These are phyloP conservation scores for Phytophthora constricta DNA, from an alignment of 352 stramenopile genomes.

Conservation along the genomic window DNA sequence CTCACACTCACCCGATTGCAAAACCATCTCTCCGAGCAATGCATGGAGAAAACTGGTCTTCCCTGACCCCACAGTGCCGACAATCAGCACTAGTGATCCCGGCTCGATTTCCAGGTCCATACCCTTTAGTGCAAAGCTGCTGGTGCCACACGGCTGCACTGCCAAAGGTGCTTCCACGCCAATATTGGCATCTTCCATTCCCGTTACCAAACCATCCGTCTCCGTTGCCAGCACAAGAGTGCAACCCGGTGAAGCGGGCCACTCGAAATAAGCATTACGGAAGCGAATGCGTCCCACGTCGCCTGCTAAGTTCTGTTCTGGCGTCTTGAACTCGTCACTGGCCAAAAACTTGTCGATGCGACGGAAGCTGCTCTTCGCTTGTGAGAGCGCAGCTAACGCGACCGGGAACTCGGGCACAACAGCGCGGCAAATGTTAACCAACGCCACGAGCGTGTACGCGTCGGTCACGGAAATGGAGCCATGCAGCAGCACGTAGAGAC, in stretches of 20 bases:
- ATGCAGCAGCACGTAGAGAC: conserved; percentile 48
- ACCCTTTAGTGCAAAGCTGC: conserved; percentile 38
- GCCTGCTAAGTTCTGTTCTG: neutral
- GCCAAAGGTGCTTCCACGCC: conserved; percentile 7
- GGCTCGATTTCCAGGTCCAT: conserved; percentile 62
- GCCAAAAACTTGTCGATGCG: conserved; percentile 38
- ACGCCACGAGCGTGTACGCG: conserved; percentile 43
- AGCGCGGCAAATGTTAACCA: conserved; percentile 44
- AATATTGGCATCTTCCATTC: conserved; percentile 4
- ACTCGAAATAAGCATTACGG: conserved; percentile 21
- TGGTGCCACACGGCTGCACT: conserved; percentile 20
- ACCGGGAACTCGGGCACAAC: conserved; percentile 36
- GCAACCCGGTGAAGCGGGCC: conserved; percentile 9
- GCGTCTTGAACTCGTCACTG: conserved; percentile 28
- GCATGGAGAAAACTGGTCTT: conserved; percentile 57
- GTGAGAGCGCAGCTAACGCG: conserved; percentile 33
- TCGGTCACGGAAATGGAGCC: conserved; percentile 55
- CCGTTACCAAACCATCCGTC: neutral
- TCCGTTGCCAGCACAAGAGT: neutral
- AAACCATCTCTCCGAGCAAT: conserved; percentile 52
- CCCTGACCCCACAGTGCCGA: conserved; percentile 46
- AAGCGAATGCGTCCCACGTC: conserved; percentile 21
- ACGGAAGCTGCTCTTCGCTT: conserved; percentile 30
- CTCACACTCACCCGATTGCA: conserved; percentile 14
- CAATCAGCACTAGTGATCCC: conserved; percentile 57